Base-by-base conservation (phyloP, 1,284 basidiomycete species). In the Leccinum pachyderme region DNA sequence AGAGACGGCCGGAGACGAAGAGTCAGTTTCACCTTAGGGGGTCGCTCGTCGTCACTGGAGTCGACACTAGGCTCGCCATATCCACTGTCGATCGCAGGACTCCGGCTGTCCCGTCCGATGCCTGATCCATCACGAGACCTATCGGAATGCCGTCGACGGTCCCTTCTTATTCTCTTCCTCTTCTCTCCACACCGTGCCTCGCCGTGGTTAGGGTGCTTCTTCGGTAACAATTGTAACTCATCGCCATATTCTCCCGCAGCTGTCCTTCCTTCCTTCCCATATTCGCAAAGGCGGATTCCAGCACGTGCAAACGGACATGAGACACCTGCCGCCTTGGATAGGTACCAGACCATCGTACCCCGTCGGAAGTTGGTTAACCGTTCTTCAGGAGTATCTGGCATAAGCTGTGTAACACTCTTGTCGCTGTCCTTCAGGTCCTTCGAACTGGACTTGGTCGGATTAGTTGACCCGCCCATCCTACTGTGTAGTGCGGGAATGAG, bases 311-410 rank as follows among this genome's bases (percentile, higher is more conserved):
- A 90, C 3, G 87, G 87, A 69, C 87, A 89, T 0, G 84, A 82
- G 8, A 83, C 81, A 41, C 88, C 88, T 5, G 86, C 81, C 22
- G 84, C 86, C 61, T 81, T 80, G 67, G 83, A 85, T 49, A 90
- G 77, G 70, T 89, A 90, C 87, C 87, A 90, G 7, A 90, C 86
- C 64, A 81, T 80, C 37, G 88, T 90, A 33, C 88, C 88, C 43
- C 84, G 79, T 54, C 87, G 79, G 65, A 89, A 90, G 68, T 88
- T 88, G n/a, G 87, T 89, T 27, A 77, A 59, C 39, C 86, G 77
- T 51, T 75, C 77, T 52, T 75, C 74, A 8, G 27, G 54, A 11
- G 29, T 22, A 11, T 22, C 41, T 37, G 54, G 58, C 2, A 41
- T 7, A 6, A 47, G 35, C 33, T 53, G 63, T 15, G 44, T 1